Evolutionary conservation across 306 rosid species (phyloP).

Genomic region (Cucurbita pepo): DNA sequence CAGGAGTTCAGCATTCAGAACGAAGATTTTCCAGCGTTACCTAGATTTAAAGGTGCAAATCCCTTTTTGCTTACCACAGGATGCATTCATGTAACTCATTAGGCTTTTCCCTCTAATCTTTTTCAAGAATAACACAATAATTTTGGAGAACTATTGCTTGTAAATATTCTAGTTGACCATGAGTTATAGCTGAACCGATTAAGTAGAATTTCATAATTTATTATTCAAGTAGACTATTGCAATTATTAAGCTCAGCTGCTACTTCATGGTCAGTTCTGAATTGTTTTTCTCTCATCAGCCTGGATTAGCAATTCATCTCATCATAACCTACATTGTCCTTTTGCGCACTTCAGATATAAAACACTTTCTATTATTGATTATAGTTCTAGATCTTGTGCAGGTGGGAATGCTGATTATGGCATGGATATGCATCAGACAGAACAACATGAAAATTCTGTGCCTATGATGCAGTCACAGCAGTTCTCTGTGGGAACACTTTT

Average conservation of each 20-base stretch:
- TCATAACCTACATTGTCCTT: not conserved
- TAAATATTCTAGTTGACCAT: not conserved
- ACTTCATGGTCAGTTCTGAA: not conserved
- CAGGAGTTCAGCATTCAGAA: conserved; percentile 96
- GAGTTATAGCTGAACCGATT: not conserved
- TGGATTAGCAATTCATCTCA: not conserved
- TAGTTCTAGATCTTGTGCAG: conserved; percentile 30
- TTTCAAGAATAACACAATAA: too few relatives aligned
- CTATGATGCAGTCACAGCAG: conserved; percentile 95
- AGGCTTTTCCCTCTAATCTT: not conserved
- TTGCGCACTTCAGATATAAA: not conserved
- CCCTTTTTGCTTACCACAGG: conserved; percentile 10
- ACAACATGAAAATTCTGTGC: conserved; percentile 71
- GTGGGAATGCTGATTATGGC: conserved; percentile 64
- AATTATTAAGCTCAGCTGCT: not conserved
- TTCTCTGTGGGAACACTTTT: conserved; percentile 49
- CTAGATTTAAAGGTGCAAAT: conserved; percentile 77
- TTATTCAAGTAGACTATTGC: not conserved
- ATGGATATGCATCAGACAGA: conserved; percentile 98
- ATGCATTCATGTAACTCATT: not conserved
- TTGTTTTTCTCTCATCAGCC: not conserved
- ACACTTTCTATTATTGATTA: conserved; percentile 14
- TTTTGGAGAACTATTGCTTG: not conserved
- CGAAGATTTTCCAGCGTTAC: conserved; percentile 97
- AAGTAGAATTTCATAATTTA: not conserved